Percentiles rank a stretch among this genome's conserved stretches.
Evolutionary conservation across 129 eudicot species (phyloP).

Genomic region (Chrysanthemum makinoi): DNA sequence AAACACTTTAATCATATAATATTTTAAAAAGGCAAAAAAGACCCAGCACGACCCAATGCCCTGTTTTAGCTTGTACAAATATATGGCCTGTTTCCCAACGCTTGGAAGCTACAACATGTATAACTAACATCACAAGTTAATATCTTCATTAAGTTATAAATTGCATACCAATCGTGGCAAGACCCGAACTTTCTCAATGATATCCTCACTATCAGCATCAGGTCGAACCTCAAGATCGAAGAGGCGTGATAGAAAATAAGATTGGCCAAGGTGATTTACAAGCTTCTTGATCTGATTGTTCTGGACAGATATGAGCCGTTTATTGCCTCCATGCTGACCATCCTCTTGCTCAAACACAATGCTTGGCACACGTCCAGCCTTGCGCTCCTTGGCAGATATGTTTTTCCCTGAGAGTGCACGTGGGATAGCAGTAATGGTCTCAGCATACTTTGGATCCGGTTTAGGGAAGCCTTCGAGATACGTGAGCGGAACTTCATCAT

Average conservation of each 20-base stretch:
- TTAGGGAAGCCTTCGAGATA: slow-evolving; percentile 67
- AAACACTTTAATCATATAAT: too few species aligned
- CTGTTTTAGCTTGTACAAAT: too few species aligned
- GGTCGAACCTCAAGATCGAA: slow-evolving; percentile 75
- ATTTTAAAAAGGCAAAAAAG: too few species aligned
- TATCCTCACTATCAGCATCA: slow-evolving; percentile 52
- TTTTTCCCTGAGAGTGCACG: slow-evolving; percentile 68
- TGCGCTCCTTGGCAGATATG: slow-evolving; percentile 68
- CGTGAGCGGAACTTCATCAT: slow-evolving; percentile 34
- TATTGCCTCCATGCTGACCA: slow-evolving; percentile 85
- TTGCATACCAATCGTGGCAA: slow-evolving; percentile 61
- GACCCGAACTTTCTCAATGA: slow-evolving; percentile 78
- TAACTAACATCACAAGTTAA: slow-evolving; percentile 14
- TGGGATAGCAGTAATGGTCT: slow-evolving; percentile 68
- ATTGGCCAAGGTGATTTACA: slow-evolving; percentile 55
- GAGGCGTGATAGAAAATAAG: slow-evolving; percentile 68
- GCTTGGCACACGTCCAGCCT: slow-evolving; percentile 72
- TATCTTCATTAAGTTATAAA: slow-evolving; percentile 14
- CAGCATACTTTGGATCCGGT: slow-evolving; percentile 70
- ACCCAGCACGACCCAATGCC: too few species aligned
- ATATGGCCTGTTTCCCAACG: not conserved
- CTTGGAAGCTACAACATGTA: slow-evolving; percentile 8
- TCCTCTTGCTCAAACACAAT: slow-evolving; percentile 79
- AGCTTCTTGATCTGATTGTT: slow-evolving; percentile 90
- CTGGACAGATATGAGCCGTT: slow-evolving; percentile 76